phyloP scores from a whole-genome alignment of 2,329 filamentous ascomycete species.

The Aquanectria penicillioides region DNA sequence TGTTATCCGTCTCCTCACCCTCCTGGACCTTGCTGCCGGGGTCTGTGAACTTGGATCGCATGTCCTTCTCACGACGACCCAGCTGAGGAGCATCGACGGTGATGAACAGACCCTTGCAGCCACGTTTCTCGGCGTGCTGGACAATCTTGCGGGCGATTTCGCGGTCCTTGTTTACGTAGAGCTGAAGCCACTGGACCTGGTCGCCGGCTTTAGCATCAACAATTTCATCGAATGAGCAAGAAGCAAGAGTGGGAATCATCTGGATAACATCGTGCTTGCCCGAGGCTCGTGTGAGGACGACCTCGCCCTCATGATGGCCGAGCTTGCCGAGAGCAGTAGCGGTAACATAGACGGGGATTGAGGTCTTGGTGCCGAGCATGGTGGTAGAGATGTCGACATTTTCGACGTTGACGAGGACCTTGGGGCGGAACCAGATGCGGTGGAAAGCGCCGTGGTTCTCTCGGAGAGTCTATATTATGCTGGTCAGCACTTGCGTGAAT shows the following conservation, averaged over 20 bases:
- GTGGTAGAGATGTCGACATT: slow-evolving; percentile 87
- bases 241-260: slow-evolving; percentile 98
- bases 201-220: slow-evolving; percentile 81
- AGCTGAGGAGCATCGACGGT: slow-evolving; percentile 98
- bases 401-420: slow-evolving; percentile 88
- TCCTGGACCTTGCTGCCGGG: slow-evolving; percentile 84
- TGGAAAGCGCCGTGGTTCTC: slow-evolving; percentile 97
- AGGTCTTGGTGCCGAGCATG: slow-evolving; percentile 88
- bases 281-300: slow-evolving; percentile 86
- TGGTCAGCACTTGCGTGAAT: background rate
- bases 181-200: slow-evolving; percentile 95
- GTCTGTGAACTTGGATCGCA: slow-evolving; percentile 92
- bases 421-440: slow-evolving; percentile 95
- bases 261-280: slow-evolving; percentile 90
- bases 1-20: slow-evolving; percentile 80
- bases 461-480: slow-evolving; percentile 75
- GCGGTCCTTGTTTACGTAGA: slow-evolving; percentile 97
- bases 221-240: slow-evolving; percentile 97
- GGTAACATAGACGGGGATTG: slow-evolving; percentile 94
- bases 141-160: slow-evolving; percentile 91
- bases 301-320: slow-evolving; percentile 92
- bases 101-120: slow-evolving; percentile 96
- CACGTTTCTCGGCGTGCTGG: slow-evolving; percentile 87
- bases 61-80: slow-evolving; percentile 95
- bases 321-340: slow-evolving; percentile 96